These are phyloP conservation scores for Saccharomycopsis selenospora DNA, from an alignment of 805 yeast genomes.

Conservation along the genomic window DNA sequence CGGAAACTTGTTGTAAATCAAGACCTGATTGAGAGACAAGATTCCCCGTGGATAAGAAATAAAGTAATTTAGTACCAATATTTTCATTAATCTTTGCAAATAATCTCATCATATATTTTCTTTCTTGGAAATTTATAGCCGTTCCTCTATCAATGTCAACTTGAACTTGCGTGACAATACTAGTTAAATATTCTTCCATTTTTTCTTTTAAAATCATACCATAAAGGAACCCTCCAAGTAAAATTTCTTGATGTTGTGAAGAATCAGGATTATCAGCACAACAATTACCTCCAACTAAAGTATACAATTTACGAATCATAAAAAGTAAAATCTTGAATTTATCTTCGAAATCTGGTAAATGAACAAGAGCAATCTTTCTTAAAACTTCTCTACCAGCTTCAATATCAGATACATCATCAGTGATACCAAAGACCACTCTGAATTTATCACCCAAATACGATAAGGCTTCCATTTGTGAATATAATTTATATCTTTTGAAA, in stretches of 20 bases:
- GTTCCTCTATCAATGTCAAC: slow-evolving; percentile 74
- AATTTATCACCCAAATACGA: slow-evolving; percentile 94
- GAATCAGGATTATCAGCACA: slow-evolving; percentile 98
- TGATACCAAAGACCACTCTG: slow-evolving; percentile 84
- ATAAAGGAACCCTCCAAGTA: slow-evolving; percentile 90
- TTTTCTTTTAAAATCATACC: slow-evolving; percentile 97
- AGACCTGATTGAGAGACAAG: slow-evolving; percentile 94
- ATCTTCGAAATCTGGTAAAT: slow-evolving; percentile 63
- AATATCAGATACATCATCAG: slow-evolving; percentile 79
- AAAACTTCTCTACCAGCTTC: slow-evolving; percentile 87
- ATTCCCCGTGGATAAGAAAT: slow-evolving; percentile 94
- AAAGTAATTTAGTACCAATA: slow-evolving; percentile 89
- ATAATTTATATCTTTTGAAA: slow-evolving; percentile 71
- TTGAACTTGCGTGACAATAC: slow-evolving; percentile 64
- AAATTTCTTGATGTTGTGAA: slow-evolving; percentile 95
- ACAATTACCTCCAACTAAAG: slow-evolving; percentile 95
- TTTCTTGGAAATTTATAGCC: slow-evolving; percentile 76
- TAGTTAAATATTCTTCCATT: slow-evolving; percentile 82
- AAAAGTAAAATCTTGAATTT: slow-evolving; percentile 83
- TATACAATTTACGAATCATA: slow-evolving; percentile 91
- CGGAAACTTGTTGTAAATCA: slow-evolving; percentile 95
- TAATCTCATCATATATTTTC: slow-evolving; percentile 75
- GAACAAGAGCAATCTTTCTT: slow-evolving; percentile 81
- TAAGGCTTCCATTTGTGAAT: slow-evolving; percentile 80
- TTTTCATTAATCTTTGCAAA: slow-evolving; percentile 80